These are phyloP conservation scores for Epichloe amarillans DNA, from an alignment of 2,329 filamentous ascomycete species.

Conservation along the genomic window DNA sequence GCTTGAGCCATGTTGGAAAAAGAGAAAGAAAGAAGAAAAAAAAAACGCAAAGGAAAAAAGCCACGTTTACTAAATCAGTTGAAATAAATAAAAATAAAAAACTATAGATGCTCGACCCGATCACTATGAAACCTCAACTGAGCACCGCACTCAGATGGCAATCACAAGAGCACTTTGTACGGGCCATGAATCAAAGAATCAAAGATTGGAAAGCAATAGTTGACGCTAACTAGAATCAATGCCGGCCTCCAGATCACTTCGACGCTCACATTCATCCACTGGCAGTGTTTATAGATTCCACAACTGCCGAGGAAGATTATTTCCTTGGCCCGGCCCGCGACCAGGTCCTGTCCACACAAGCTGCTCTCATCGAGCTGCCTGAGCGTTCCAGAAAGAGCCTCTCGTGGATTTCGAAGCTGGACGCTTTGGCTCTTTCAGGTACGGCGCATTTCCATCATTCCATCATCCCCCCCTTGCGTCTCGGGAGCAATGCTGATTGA, in stretches of 20 bases:
- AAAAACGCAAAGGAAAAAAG: too few relatives aligned
- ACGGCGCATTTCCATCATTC: conserved; percentile 8
- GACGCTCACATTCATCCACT: conserved; percentile 64
- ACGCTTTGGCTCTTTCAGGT: conserved; percentile 57
- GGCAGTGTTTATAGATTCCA: conserved; percentile 59
- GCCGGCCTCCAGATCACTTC: conserved; percentile 40
- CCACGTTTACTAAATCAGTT: not conserved
- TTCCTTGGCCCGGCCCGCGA: conserved; percentile 48
- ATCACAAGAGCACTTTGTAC: conserved; percentile 50
- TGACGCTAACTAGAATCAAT: not conserved
- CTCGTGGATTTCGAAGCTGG: conserved; percentile 66
- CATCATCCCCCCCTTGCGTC: not conserved
- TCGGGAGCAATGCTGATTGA: conserved; percentile 4
- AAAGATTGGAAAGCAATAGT: not conserved
- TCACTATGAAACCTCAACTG: conserved; percentile 53
- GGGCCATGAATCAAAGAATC: conserved; percentile 7
- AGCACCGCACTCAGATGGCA: conserved; percentile 53
- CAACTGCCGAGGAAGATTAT: conserved; percentile 51
- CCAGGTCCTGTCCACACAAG: conserved; percentile 35
- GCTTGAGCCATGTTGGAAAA: too few relatives aligned
- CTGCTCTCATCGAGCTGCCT: conserved; percentile 66
- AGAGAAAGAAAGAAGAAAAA: too few relatives aligned
- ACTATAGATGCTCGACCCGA: conserved; percentile 64
- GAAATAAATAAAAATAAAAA: not conserved
- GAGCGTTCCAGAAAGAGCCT: conserved; percentile 46